Base-by-base conservation (phyloP, 73 alveolate species). In the Uronychia setigera region DNA sequence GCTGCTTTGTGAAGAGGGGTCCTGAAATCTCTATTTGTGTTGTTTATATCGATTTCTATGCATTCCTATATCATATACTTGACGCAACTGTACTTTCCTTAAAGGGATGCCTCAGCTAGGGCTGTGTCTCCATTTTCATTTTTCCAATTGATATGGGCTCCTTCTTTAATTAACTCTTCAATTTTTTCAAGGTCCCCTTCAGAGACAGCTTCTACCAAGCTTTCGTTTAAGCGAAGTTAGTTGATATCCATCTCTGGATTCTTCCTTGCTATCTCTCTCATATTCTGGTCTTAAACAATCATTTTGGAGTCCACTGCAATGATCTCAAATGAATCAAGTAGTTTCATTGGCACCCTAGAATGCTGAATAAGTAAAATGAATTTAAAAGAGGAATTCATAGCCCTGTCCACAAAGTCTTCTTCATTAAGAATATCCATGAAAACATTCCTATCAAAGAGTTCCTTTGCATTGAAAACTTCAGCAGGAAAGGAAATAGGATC, bases 1-100 rank as follows among this genome's bases (percentile, higher is more conserved):
- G 89, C 89, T 0, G 89, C 89, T 74, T 82, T 82, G 31, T 82
- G 89, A 1, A 82, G 83, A 60, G 89, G 82, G 26, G 89, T 82
- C 74, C 57, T 82, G 35, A 30, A n/a, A 14, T 82, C 83, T 33
- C 30, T 67, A 35, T 82, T 82, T 1, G 9, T 33, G 11, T 25
- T 29, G 57, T 82, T 82, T 30, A 82, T 60, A 1, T 81, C 88
- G 0, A 46, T 5, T 5, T 32, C 82, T 31, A 30, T 60, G 33
- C 31, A 19, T 0, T 31, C 30, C 26, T 27, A 1, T 11, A 82
- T 34, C n/a, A 46, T 5, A 19, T 5, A 11, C 19, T 46, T 19
- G 67, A 5, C 5, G 57, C 60, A 58, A n/a, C 31, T 29, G 27
- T 0, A 0, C 26, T 82, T 57, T 30, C 89, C 89, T 33, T 82